These are phyloP conservation scores for Pyrenophora teres DNA, from an alignment of 2,329 filamentous ascomycete species.

Conservation along the genomic window DNA sequence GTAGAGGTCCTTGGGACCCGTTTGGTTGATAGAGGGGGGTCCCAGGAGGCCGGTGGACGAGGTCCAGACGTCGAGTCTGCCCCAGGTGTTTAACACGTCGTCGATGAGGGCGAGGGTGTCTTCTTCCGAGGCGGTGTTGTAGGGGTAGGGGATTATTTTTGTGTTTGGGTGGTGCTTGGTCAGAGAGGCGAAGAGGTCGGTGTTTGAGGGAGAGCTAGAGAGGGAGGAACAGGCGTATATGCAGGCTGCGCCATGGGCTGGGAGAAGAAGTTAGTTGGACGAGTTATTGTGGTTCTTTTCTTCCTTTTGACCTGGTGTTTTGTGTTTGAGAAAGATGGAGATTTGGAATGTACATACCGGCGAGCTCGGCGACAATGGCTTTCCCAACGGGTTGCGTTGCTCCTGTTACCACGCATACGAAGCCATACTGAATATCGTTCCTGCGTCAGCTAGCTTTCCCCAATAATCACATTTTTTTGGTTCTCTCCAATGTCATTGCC, in stretches of 20 bases:
- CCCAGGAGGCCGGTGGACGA: slow-evolving; percentile 63
- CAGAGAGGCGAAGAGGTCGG: slow-evolving; percentile 49
- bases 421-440: slow-evolving; percentile 58
- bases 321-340: too few relatives aligned
- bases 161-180: slow-evolving; percentile 57
- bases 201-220: slow-evolving; percentile 49
- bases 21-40: slow-evolving; percentile 59
- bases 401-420: slow-evolving; percentile 68
- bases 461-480: too few relatives aligned
- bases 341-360: slow-evolving; percentile 49
- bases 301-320: neutral
- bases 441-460: neutral
- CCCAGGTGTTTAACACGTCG: slow-evolving; percentile 65
- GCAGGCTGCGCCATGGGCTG: slow-evolving; percentile 67
- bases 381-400: slow-evolving; percentile 64
- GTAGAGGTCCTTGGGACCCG: slow-evolving; percentile 60
- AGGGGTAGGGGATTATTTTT: slow-evolving; percentile 66
- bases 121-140: slow-evolving; percentile 63
- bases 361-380: slow-evolving; percentile 64
- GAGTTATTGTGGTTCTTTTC: neutral
- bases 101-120: slow-evolving; percentile 65
- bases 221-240: slow-evolving; percentile 63
- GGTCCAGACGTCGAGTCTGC: slow-evolving; percentile 62
- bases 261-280: neutral
- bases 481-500: neutral